Evolutionary conservation across 2,329 filamentous ascomycete species (phyloP).

Genomic region (Trichophyton simii): DNA sequence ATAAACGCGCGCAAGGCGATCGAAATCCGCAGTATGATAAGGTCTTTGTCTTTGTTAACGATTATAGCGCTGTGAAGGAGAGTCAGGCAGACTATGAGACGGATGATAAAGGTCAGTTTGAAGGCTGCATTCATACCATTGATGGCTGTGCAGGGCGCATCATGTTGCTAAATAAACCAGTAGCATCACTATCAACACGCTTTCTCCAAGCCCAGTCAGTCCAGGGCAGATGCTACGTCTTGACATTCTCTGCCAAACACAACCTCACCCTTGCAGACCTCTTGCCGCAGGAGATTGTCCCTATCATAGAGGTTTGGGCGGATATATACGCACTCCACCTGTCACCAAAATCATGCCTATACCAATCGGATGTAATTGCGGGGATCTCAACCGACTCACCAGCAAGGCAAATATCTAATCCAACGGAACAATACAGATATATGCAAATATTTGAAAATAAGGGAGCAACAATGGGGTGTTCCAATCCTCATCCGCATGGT

Average conservation of each 20-base stretch:
- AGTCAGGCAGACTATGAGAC: constrained; percentile 66
- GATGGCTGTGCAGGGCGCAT: background rate
- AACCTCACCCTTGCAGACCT: constrained; percentile 90
- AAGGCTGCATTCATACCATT: background rate
- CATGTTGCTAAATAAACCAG: background rate
- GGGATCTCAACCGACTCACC: constrained; percentile 37
- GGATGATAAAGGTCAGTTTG: constrained; percentile 36
- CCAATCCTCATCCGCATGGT: constrained; percentile 93
- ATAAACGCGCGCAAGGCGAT: constrained; percentile 76
- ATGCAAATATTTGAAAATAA: constrained; percentile 99
- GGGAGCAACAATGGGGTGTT: constrained; percentile 94
- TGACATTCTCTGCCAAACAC: constrained; percentile 86
- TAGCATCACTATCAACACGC: constrained; percentile 46
- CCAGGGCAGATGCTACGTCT: constrained; percentile 90
- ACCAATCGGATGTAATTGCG: constrained; percentile 39
- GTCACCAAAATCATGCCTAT: constrained; percentile 55
- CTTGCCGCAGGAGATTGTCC: constrained; percentile 59
- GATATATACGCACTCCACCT: constrained; percentile 76
- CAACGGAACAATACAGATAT: constrained; percentile 71
- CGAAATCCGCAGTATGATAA: constrained; percentile 72
- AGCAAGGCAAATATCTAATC: constrained; percentile 36
- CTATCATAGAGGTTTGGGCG: constrained; percentile 82
- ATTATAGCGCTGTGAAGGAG: constrained; percentile 95
- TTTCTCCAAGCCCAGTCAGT: constrained; percentile 75
- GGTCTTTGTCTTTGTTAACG: constrained; percentile 92